These are phyloP conservation scores for Neurospora sublineolata DNA, from an alignment of 495 filamentous ascomycete genomes.

Conservation along the genomic window DNA sequence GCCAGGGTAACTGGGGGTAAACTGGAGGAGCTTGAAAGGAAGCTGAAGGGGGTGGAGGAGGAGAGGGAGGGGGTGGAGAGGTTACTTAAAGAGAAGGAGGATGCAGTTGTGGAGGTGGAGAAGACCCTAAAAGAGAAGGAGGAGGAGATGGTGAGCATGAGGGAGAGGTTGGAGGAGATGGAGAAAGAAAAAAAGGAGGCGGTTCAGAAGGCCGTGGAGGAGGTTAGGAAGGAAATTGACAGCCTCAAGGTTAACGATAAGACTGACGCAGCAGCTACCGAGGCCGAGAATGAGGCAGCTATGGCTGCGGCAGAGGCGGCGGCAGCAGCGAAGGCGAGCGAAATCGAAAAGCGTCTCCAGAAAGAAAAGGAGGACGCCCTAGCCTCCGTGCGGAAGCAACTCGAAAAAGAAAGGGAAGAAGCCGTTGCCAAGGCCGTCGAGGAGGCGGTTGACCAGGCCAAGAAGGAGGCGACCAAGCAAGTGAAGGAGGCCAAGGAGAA, in stretches of 20 bases:
- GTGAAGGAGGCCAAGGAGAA: slow-evolving; percentile 25
- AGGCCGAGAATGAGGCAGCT: not conserved
- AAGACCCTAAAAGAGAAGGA: not conserved
- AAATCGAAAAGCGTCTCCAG: not conserved
- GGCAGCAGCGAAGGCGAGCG: not conserved
- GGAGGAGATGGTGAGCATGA: slow-evolving; percentile 4
- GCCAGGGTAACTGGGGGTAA: not conserved
- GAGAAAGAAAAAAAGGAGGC: slow-evolving; percentile 16
- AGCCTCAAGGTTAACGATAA: not conserved
- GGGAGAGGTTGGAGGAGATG: slow-evolving; percentile 1
- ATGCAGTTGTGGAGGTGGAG: not conserved
- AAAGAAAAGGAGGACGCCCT: not conserved
- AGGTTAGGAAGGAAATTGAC: slow-evolving; percentile 2
- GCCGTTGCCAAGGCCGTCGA: not conserved
- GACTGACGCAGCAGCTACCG: not conserved
- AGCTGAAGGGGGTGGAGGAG: slow-evolving; percentile 1
- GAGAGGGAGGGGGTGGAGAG: slow-evolving; percentile 8
- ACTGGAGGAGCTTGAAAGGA: not conserved
- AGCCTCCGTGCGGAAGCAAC: not conserved
- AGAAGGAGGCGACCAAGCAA: not conserved
- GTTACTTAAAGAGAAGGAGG: slow-evolving; percentile 6
- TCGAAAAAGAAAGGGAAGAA: not conserved
- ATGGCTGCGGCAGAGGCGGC: not conserved
- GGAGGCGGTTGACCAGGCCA: not conserved
- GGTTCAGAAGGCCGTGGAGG: slow-evolving; percentile 9